These are phyloP conservation scores for Glycine soja DNA, from an alignment of 306 rosid species.

Conservation along the genomic window DNA sequence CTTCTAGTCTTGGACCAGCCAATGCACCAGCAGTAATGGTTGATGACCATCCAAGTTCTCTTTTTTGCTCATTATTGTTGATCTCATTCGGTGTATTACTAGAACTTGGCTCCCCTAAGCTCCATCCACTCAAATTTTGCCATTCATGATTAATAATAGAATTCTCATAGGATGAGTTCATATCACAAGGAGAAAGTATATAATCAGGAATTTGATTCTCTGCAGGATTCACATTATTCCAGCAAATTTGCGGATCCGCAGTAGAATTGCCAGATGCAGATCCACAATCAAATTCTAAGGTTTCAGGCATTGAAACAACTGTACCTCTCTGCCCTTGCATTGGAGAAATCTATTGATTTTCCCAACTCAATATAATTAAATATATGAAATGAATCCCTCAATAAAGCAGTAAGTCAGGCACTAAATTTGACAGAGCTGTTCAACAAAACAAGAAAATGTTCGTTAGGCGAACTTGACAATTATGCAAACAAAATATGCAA, in stretches of 20 bases:
- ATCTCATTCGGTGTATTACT: slow-evolving; percentile 61
- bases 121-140: slow-evolving; percentile 72
- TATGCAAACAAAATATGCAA: background rate
- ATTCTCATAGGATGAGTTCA: slow-evolving; percentile 62
- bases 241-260: slow-evolving; percentile 66
- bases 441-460: slow-evolving; percentile 43
- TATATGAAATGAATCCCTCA: slow-evolving; percentile 39
- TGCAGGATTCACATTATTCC: slow-evolving; percentile 69
- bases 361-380: slow-evolving; percentile 33
- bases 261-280: slow-evolving; percentile 66
- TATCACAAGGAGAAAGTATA: slow-evolving; percentile 58
- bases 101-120: slow-evolving; percentile 83
- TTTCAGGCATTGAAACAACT: slow-evolving; percentile 74
- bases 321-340: slow-evolving; percentile 95
- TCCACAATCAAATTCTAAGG: slow-evolving; percentile 78
- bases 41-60: slow-evolving; percentile 72
- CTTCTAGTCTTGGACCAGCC: slow-evolving; percentile 65
- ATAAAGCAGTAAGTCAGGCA: slow-evolving; percentile 30
- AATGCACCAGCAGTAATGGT: slow-evolving; percentile 53
- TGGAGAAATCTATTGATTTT: slow-evolving; percentile 48
- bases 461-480: slow-evolving; percentile 24
- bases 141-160: slow-evolving; percentile 61
- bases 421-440: slow-evolving; percentile 49
- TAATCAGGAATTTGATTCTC: slow-evolving; percentile 65
- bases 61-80: slow-evolving; percentile 58